A percentile compares a stretch with the other conserved stretches of the same genome.
phyloP scores from a whole-genome alignment of 2,329 filamentous ascomycete species.

The Juglanconis sp. region DNA sequence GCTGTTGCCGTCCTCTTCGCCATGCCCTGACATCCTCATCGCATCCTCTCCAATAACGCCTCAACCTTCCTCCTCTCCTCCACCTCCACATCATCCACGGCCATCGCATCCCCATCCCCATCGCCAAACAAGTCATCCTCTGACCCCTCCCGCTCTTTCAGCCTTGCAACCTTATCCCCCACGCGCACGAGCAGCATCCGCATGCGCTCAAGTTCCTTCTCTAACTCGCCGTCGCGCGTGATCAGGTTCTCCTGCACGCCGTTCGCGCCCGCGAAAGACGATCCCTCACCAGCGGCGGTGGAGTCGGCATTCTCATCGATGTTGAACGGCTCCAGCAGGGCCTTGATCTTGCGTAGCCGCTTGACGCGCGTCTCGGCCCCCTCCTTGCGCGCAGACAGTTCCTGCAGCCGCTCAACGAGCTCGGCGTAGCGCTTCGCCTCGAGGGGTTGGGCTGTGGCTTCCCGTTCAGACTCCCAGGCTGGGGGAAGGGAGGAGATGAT shows the following conservation, averaged over 20 bases:
- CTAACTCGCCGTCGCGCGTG: constrained; percentile 61
- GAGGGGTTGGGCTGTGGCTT: constrained; percentile 37
- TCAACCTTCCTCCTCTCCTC: constrained; percentile 42
- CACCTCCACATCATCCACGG: constrained; percentile 34
- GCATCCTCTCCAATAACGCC: constrained; percentile 34
- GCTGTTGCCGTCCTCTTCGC: too few species aligned
- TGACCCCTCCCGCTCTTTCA: constrained; percentile 26
- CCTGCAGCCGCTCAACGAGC: constrained; percentile 45
- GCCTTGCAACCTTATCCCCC: constrained; percentile 45
- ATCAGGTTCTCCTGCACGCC: constrained; percentile 64
- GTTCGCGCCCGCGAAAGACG: constrained; percentile 23
- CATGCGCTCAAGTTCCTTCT: constrained; percentile 65
- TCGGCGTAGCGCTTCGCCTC: constrained; percentile 52
- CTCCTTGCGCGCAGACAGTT: constrained; percentile 45
- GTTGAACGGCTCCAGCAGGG: constrained; percentile 48
- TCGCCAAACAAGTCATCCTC: constrained; percentile 14
- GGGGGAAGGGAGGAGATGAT: constrained; percentile 45
- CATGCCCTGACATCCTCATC: not conserved
- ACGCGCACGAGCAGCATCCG: constrained; percentile 60
- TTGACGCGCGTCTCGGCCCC: constrained; percentile 34
- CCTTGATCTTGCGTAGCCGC: constrained; percentile 46
- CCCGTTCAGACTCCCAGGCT: constrained; percentile 41
- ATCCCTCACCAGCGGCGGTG: constrained; percentile 15
- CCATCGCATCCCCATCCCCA: constrained; percentile 20
- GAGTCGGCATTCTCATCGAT: constrained; percentile 7